A percentile compares a stretch with the other conserved stretches of the same genome.
phyloP scores from a whole-genome alignment of 106 monocot species.

The Platanthera guangdongensis region DNA sequence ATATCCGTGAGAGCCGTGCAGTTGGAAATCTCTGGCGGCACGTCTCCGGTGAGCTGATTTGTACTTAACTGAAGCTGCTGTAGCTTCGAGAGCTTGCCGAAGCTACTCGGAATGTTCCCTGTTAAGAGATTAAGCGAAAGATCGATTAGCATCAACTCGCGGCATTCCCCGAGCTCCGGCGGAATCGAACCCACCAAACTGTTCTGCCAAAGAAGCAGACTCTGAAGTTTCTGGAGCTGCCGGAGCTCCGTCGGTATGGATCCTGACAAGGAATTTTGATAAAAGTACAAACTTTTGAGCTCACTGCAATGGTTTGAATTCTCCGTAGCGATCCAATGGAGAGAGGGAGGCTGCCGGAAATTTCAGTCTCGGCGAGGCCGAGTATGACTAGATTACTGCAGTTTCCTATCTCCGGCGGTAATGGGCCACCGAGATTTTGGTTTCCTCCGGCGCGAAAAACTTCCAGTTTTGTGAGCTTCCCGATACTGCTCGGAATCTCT shows the following conservation, averaged over 20 bases:
- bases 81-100: slow-evolving; percentile 49
- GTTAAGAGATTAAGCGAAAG: slow-evolving; percentile 67
- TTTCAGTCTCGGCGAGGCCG: slow-evolving; percentile 81
- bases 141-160: slow-evolving; percentile 51
- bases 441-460: slow-evolving; percentile 89
- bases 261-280: slow-evolving; percentile 80
- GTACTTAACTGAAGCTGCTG: slow-evolving; percentile 74
- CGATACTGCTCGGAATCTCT: slow-evolving; percentile 58
- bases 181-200: slow-evolving; percentile 69
- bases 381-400: slow-evolving; percentile 61
- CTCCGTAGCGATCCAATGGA: slow-evolving; percentile 57
- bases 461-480: slow-evolving; percentile 48
- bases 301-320: slow-evolving; percentile 63
- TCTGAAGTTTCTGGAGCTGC: slow-evolving; percentile 52
- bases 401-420: slow-evolving; percentile 80
- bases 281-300: slow-evolving; percentile 60
- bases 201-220: slow-evolving; percentile 86
- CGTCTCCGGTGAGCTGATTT: slow-evolving; percentile 54
- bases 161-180: slow-evolving; percentile 49
- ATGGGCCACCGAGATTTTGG: slow-evolving; percentile 41
- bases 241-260: slow-evolving; percentile 63
- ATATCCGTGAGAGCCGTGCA: slow-evolving; percentile 53
- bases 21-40: slow-evolving; percentile 63
- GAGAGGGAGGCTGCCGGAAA: slow-evolving; percentile 58
- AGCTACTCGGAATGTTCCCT: slow-evolving; percentile 48